Base-by-base conservation (phyloP, 768 basidiomycete genomes). In the Suillus americanus region DNA sequence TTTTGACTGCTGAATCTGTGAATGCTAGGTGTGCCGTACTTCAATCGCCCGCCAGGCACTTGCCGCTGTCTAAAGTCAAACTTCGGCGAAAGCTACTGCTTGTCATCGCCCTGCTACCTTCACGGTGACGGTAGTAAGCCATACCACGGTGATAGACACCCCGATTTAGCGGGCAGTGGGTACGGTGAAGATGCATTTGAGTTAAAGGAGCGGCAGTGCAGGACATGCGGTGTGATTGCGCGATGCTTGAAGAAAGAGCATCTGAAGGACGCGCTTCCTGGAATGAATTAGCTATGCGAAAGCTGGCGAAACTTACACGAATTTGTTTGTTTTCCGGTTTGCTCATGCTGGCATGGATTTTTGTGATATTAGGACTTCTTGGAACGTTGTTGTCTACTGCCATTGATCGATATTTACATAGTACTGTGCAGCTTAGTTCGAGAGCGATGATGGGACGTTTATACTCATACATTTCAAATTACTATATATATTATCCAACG, bases 181-280 rank as follows among this genome's bases (percentile, higher is more conserved):
- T 54, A 54, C n/a, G 5, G 20, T n/a, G 53, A 54, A 25, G 46
- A 55, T 66, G 67, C 70, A 25, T 71, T 69, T 13, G 67, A 70
- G 62, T 25, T 37, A 0, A 57, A 61, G 53, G 63, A 67, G 43
- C 65, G 70, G 18, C 28, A 30, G 9, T 71, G 70, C 62, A 65
- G 59, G 60, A 68, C 68, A 8, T 71, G 70, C 43, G 66, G 66
- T n/a, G 67, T 63, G n/a, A 13, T 40, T 62, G 69, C 69, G 9
- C 64, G 63, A 51, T 69, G 69, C 64, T 46, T 71, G 54, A 70
- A 66, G 40, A 69, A 66, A 55, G 68, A 71, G 54, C 69, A 70
- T 48, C 46, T 71, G 25, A 71, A 70, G 63, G 70, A 71, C 38
- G 67, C 60, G 28, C 14, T 65, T 64, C 68, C 68, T 51, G 68